Evolutionary conservation across 805 yeast species (phyloP).

Genomic region (Ogataea nitratoaversa): DNA sequence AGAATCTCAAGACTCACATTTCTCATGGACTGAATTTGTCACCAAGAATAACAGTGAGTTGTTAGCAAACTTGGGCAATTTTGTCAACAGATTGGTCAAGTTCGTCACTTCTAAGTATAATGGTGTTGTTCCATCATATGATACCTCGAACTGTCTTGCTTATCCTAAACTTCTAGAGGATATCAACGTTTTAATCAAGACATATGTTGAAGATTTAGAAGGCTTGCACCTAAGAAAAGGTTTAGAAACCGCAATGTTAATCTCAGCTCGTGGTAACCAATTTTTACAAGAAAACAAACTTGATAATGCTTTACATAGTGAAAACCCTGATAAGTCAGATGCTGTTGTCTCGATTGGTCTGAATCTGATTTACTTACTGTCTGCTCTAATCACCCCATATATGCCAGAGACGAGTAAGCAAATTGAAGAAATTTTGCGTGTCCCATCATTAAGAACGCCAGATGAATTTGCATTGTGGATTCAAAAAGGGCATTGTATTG

Average conservation of each 20-base stretch:
- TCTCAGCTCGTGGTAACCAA: constrained; percentile 89
- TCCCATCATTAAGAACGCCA: constrained; percentile 73
- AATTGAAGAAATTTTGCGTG: constrained; percentile 77
- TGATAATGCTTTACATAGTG: constrained; percentile 78
- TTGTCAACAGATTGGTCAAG: constrained; percentile 89
- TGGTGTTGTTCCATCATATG: constrained; percentile 77
- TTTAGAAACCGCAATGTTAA: constrained; percentile 83
- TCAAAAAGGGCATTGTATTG: constrained; percentile 79
- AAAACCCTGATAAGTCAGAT: constrained; percentile 75
- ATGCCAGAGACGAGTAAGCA: constrained; percentile 79
- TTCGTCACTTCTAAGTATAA: constrained; percentile 87
- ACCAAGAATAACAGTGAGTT: constrained; percentile 90
- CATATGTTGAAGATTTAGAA: constrained; percentile 72
- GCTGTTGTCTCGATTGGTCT: constrained; percentile 91
- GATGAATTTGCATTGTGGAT: constrained; percentile 68
- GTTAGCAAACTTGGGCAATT: constrained; percentile 94
- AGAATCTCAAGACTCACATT: constrained; percentile 92
- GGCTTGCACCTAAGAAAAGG: constrained; percentile 80
- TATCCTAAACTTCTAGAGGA: constrained; percentile 48
- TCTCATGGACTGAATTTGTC: constrained; percentile 96
- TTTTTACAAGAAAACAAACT: constrained; percentile 95
- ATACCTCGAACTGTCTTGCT: constrained; percentile 43
- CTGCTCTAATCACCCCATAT: constrained; percentile 78
- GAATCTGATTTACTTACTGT: constrained; percentile 81
- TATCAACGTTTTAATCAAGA: constrained; percentile 53